A percentile compares a stretch with the other conserved stretches of the same genome.
Conservation (phyloP, 305 asterid species). For the Fraxinus baroniana region DNA sequence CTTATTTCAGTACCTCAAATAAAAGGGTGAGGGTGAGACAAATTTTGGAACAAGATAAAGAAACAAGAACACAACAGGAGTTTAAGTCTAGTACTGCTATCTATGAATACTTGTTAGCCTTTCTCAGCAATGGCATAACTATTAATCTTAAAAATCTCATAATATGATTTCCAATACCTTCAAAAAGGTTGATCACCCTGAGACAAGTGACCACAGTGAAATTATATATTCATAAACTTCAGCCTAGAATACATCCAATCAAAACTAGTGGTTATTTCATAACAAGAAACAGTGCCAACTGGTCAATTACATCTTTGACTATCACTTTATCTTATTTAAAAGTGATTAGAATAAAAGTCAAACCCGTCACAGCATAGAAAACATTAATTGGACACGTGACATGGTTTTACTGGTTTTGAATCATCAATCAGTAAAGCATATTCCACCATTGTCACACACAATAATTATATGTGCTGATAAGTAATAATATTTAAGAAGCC, state of each 20-base stretch:
- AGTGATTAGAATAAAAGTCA: not conserved
- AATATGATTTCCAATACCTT: not conserved
- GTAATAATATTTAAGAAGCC: constrained; percentile 1
- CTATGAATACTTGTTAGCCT: not conserved
- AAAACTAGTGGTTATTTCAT: not conserved
- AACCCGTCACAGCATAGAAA: not conserved
- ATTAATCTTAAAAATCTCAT: not conserved
- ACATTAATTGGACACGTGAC: not conserved
- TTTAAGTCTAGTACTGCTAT: not conserved
- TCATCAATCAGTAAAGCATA: not conserved
- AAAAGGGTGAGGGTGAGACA: not conserved
- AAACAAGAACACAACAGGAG: constrained; percentile 17
- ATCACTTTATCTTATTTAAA: not conserved
- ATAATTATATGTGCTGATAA: not conserved
- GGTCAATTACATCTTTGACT: not conserved
- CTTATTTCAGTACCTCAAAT: constrained; percentile 5
- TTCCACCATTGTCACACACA: not conserved
- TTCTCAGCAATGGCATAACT: not conserved
- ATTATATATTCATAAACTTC: not conserved
- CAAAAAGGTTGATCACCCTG: not conserved
- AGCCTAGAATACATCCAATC: constrained; percentile 6
- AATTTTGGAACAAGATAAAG: not conserved
- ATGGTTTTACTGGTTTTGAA: not conserved
- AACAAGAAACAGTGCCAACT: not conserved
- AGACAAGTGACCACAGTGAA: not conserved